These are phyloP conservation scores for Hyaloraphidium curvatum DNA, from an alignment of 192 early-diverging fungal species.

Conservation along the genomic window DNA sequence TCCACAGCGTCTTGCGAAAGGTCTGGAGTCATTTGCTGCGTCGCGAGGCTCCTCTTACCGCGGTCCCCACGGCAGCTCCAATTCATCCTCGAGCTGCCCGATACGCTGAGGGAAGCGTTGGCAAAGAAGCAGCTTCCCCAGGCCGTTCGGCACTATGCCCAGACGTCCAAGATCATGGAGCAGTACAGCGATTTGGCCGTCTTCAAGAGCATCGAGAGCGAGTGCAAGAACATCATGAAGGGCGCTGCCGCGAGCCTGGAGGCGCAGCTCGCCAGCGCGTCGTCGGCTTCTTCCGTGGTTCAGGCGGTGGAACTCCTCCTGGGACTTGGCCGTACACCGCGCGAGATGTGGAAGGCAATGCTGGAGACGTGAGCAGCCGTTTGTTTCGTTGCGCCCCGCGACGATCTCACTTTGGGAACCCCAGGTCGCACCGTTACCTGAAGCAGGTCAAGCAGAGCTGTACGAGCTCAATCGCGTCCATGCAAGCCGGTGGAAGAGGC, in stretches of 20 bases:
- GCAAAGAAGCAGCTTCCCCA: constrained; percentile 37
- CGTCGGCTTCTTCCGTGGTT: not conserved
- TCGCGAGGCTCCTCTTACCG: not conserved
- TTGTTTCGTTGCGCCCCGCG: no score
- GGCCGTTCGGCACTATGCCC: constrained; percentile 56
- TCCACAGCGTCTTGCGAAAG: constrained; percentile 51
- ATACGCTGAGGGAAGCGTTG: constrained; percentile 39
- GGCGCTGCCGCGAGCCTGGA: constrained; percentile 42
- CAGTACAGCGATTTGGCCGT: constrained; percentile 58
- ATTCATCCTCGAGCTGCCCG: constrained; percentile 75
- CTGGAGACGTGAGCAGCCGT: not conserved
- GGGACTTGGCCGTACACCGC: not conserved
- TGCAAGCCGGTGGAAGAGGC: no score
- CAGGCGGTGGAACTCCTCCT: not conserved
- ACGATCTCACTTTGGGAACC: no score
- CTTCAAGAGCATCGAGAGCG: constrained; percentile 58
- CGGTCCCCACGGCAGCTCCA: constrained; percentile 32
- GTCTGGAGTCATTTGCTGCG: constrained; percentile 10
- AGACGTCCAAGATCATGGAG: constrained; percentile 45
- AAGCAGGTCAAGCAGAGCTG: no score
- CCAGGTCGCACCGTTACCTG: no score
- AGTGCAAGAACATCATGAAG: constrained; percentile 61
- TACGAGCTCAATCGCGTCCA: no score
- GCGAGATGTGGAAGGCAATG: not conserved
- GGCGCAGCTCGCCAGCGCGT: not conserved